Base-by-base conservation (phyloP, 208 protist species). In the Wallacemonas rigidus region DNA sequence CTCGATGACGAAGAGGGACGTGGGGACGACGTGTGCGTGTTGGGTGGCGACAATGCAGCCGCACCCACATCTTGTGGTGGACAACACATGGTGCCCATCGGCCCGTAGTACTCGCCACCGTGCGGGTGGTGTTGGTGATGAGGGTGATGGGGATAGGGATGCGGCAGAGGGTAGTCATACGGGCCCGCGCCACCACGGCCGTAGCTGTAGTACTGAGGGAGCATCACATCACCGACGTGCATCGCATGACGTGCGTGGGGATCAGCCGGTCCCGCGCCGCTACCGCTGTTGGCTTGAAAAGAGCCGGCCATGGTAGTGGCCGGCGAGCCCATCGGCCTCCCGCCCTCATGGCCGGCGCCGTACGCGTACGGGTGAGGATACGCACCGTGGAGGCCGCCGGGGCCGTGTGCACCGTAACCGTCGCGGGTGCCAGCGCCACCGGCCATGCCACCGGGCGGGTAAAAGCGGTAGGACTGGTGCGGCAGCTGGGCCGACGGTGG, bases 141-240 rank as follows among this genome's bases (percentile, higher is more conserved):
- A 6, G 9, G 6, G 41, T 64, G 58, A 11, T 64, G 58, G 9
- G 53, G 26, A 26, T 26, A 26, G 26, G 26, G 26, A 26, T 26
- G 56, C 56, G 51, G 51, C 4, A n/a, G 0, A 6, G 56, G 36
- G 43, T 35, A 41, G 35, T 5, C 5, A 6, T 45, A 48, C 41
- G 41, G 41, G 12, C 41, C 60, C 41, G 15, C 15, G 54, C 54
- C 60, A 17, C 57, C 57, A 5, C 11, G 38, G 57, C 38, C 38
- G 38, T 65, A 50, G 60, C 60, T 15, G 60, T 65, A 51, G 41
- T 65, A 62, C 36, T 62, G 38, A 5, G 38, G 56, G 7, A 17
- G 56, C 15, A 38, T 43, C 45, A 50, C 12, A 12, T 12, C 12
- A 6, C 45, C 45, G 45, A 26, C 26, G 26, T 26, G 26, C 26